These are phyloP conservation scores for Austroboletus niveus DNA, from an alignment of 1,284 basidiomycete genomes.

Conservation along the genomic window DNA sequence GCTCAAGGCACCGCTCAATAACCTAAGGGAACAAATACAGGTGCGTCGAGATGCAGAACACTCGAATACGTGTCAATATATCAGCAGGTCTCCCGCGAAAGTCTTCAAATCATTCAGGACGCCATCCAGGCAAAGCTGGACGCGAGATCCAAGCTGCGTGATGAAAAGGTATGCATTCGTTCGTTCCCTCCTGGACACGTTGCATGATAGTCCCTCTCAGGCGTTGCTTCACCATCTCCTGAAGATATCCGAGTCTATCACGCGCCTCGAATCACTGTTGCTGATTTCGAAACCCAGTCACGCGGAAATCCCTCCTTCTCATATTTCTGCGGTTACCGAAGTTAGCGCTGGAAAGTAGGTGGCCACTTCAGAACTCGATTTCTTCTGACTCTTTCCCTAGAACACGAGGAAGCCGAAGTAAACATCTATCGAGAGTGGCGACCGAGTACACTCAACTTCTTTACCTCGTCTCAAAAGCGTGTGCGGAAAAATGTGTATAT, in stretches of 20 bases:
- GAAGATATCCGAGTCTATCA: constrained; percentile 85
- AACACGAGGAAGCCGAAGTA: constrained; percentile 65
- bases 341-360: constrained; percentile 24
- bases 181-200: neutral
- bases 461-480: constrained; percentile 85
- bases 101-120: constrained; percentile 66
- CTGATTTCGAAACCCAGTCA: constrained; percentile 46
- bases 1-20: constrained; percentile 63
- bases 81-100: constrained; percentile 57
- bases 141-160: constrained; percentile 70
- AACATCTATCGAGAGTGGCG: constrained; percentile 83
- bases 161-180: constrained; percentile 67
- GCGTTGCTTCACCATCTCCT: constrained; percentile 80
- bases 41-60: constrained; percentile 42
- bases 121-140: constrained; percentile 77
- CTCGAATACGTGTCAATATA: neutral
- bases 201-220: constrained; percentile 38
- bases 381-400: constrained; percentile 33
- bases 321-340: constrained; percentile 25
- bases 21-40: constrained; percentile 65
- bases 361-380: neutral
- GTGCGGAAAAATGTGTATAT: constrained; percentile 70
- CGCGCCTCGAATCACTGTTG: constrained; percentile 79
- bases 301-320: constrained; percentile 19
- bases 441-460: constrained; percentile 91